These are phyloP conservation scores for Leucosporidium creatinivorum DNA, from an alignment of 768 basidiomycete genomes.

Conservation along the genomic window DNA sequence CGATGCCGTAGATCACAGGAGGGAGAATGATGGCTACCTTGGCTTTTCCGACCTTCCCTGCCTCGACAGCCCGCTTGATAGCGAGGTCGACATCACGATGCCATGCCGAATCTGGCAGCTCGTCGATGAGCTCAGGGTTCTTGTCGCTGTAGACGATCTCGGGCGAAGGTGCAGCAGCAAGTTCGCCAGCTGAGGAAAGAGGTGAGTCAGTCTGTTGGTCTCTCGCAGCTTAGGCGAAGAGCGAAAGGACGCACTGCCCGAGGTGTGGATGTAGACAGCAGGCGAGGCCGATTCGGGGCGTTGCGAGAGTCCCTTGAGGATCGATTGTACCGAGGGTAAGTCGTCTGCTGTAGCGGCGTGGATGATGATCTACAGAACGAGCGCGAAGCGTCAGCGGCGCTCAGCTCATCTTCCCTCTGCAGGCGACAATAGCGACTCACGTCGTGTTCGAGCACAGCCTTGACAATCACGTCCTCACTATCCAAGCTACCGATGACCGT, in stretches of 20 bases:
- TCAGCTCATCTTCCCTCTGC: too few relatives aligned
- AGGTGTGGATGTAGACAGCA: slow-evolving; percentile 32
- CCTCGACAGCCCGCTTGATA: slow-evolving; percentile 26
- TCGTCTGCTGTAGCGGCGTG: slow-evolving; percentile 33
- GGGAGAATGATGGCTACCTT: slow-evolving; percentile 23
- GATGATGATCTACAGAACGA: slow-evolving; percentile 19
- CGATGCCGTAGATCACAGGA: slow-evolving; percentile 23
- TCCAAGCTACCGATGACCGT: slow-evolving; percentile 17
- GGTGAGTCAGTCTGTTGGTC: too few relatives aligned
- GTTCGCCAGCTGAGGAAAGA: slow-evolving; percentile 6
- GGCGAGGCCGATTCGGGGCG: background rate
- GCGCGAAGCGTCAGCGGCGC: too few relatives aligned
- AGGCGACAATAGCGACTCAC: slow-evolving; percentile 4
- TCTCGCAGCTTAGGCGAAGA: too few relatives aligned
- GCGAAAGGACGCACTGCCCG: slow-evolving; percentile 11
- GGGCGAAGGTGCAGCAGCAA: slow-evolving; percentile 2
- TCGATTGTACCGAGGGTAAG: slow-evolving; percentile 20
- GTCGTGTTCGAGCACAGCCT: slow-evolving; percentile 16
- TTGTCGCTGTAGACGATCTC: slow-evolving; percentile 19
- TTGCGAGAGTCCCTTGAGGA: slow-evolving; percentile 24
- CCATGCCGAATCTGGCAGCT: slow-evolving; percentile 15
- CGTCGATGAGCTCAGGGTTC: slow-evolving; percentile 11
- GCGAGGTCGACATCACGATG: slow-evolving; percentile 25
- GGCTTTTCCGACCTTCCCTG: slow-evolving; percentile 11
- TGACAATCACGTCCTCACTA: slow-evolving; percentile 14